These are phyloP conservation scores for Lichtheimia ornata DNA, from an alignment of 371 early-diverging fungal genomes.

Conservation along the genomic window DNA sequence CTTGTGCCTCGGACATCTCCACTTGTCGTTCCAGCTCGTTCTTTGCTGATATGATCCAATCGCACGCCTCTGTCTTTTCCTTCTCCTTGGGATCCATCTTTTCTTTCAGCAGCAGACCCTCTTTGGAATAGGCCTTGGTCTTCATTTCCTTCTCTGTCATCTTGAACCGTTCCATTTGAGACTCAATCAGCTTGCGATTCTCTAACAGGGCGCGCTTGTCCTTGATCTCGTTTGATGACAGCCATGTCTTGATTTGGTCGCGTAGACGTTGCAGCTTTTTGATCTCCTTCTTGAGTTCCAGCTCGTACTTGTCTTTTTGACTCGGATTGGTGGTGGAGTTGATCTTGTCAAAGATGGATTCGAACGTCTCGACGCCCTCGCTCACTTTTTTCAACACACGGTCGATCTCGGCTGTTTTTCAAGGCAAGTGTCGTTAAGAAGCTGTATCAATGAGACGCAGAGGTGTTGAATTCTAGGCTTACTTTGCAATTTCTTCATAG, in stretches of 20 bases:
- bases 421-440: background rate
- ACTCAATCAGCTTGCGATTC: slow-evolving; percentile 90
- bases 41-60: slow-evolving; percentile 80
- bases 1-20: slow-evolving; percentile 87
- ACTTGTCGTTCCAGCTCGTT: slow-evolving; percentile 86
- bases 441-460: background rate
- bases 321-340: slow-evolving; percentile 74
- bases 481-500: slow-evolving; percentile 40
- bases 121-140: slow-evolving; percentile 96
- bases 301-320: slow-evolving; percentile 95
- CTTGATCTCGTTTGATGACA: slow-evolving; percentile 90
- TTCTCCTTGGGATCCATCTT: slow-evolving; percentile 92
- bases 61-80: slow-evolving; percentile 78
- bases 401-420: slow-evolving; percentile 82
- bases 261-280: slow-evolving; percentile 94
- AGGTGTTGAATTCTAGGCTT: slow-evolving; percentile 3
- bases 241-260: slow-evolving; percentile 97
- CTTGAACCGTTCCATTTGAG: slow-evolving; percentile 98
- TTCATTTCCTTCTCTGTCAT: slow-evolving; percentile 97
- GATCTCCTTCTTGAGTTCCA: slow-evolving; percentile 96
- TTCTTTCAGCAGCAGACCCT: slow-evolving; percentile 79
- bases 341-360: slow-evolving; percentile 87
- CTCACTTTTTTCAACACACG: slow-evolving; percentile 90
- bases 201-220: slow-evolving; percentile 89
- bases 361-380: slow-evolving; percentile 95